Evolutionary conservation across 2,329 filamentous ascomycete species (phyloP), one percentile per base, ranked within the genome.

Genomic region (Fusarium sp.): DNA sequence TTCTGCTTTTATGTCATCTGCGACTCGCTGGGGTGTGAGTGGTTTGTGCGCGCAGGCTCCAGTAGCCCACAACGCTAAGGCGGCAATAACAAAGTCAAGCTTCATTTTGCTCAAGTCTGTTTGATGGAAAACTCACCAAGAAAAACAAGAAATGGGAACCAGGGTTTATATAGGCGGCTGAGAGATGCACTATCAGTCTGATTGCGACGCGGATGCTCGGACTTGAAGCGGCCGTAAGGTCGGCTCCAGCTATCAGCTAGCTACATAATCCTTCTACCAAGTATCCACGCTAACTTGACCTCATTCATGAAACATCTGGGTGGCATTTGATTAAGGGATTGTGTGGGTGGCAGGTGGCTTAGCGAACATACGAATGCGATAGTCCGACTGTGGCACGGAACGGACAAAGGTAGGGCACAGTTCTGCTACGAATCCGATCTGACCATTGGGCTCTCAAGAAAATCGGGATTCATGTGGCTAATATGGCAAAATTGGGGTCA

Each of bases 11-110:
- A 70, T 55, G 26, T 55, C 50, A 18, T 56, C 39, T 21, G 44
- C 52, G 14, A 67, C 44, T 44, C 37, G 52, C 6, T 67, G 51
- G 16, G 67, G 66, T 18, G 57, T 58, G 18, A 67, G 45, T n/a
- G 18, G 8, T 16, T 56, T 70, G 26, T 37, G 25, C n/a, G 55
- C 51, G 39, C 8, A 34, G 10, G 7, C 49, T n/a, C 49, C 43
- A 6, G 41, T 26, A 11, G 48, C 42, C 18, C 18, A 58, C 11
- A 58, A 13, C 6, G n/a, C 11, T 13, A 69, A 26, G 9, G 31
- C 18, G 10, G 34, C 6, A 10, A 70, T 8, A 9, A 58, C 13
- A 16, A 7, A 31, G 10, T 10, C 16, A 8, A 55, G 4, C n/a
- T 58, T 70, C 66, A 69, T 69, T 5, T 19, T 41, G 37, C 4